Base-by-base conservation (phyloP, 371 early-diverging fungal species). In the Mortierella sp. region DNA sequence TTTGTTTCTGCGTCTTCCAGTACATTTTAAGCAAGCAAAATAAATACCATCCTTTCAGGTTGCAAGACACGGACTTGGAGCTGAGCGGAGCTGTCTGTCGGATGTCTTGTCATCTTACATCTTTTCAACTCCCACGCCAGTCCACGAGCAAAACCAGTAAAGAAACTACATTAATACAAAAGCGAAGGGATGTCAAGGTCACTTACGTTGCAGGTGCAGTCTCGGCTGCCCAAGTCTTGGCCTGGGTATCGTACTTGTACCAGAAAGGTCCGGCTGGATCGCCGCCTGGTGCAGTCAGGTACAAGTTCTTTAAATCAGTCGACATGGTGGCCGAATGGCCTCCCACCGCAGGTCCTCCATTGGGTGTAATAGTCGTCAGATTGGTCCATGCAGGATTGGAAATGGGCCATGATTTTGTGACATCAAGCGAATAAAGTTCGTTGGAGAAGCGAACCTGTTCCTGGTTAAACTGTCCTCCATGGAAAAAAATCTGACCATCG, bases 121-220 rank as follows among this genome's bases (percentile, higher is more conserved):
- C 50, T 50, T 14, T 60, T 28, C 63, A 34, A 63, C 34, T 63
- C 60, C 19, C 31, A 60, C 31, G 60, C 31, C 60, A 0, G 34
- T 4, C 38, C 63, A 63, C 34, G 34, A 34, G 38, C 65, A 8
- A 55, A 57, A 28, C 7, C 45, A 58, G 24, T 0, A 47, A 34
- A 52, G 16, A 44, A 77, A 31, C 42, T 71, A 80, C 21, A 31
- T 45, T 58, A 72, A 65, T 9, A 4, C 26, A 74, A 70, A 19
- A 34, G 50, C 42, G 70, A 44, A 44, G 70, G 24, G 50, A 60
- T 9, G 19, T 57, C 11, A 10, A 45, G 75, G 16, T n/a, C 24
- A 83, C 85, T 84, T 84, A 84, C 85, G 82, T 77, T 8, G 79
- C 19, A 24, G 85, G 81, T 0, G 81, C 85, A 63, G 44, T 58